A percentile compares a stretch with the other conserved stretches of the same genome.
Conservation (phyloP, 2,329 filamentous ascomycete genomes). For the Calonectria pauciramosa region DNA sequence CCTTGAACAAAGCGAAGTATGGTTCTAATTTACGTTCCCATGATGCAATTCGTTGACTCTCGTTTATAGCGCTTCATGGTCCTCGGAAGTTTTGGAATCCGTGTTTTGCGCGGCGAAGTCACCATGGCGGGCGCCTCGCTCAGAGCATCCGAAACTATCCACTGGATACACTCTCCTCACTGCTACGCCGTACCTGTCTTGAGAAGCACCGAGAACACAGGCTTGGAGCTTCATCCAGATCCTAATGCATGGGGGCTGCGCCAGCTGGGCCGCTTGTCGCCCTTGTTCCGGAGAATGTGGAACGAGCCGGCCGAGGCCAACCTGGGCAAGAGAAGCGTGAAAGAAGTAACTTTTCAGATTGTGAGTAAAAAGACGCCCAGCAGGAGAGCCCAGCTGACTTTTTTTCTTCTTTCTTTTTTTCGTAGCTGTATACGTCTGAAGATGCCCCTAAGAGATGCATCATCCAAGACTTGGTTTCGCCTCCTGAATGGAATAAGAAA, state of each 20-base stretch:
- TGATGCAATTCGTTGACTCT: constrained; percentile 33
- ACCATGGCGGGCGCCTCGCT: constrained; percentile 77
- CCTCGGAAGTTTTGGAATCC: constrained; percentile 77
- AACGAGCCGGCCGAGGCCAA: constrained; percentile 56
- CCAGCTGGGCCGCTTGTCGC: constrained; percentile 71
- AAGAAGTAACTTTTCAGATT: constrained; percentile 61
- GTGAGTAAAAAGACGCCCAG: constrained; percentile 52
- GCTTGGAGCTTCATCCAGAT: constrained; percentile 69
- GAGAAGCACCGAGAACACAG: constrained; percentile 63
- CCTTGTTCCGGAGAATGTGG: constrained; percentile 78
- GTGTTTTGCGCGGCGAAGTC: constrained; percentile 72
- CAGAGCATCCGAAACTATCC: constrained; percentile 57
- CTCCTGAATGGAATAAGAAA: constrained; percentile 73
- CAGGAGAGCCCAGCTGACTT: constrained; percentile 37
- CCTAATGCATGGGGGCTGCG: constrained; percentile 63
- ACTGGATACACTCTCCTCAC: constrained; percentile 75
- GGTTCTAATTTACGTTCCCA: background rate
- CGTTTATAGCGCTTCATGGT: constrained; percentile 69
- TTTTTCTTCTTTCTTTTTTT: too few relatives aligned
- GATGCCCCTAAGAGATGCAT: constrained; percentile 64
- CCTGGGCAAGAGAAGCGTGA: constrained; percentile 33
- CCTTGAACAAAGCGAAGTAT: constrained; percentile 65
- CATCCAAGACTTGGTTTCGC: constrained; percentile 68
- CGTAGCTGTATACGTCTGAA: constrained; percentile 66
- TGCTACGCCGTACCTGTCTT: constrained; percentile 80